Evolutionary conservation across 495 filamentous ascomycete genomes (phyloP).

Genomic region (Talaromyces proteolyticus): DNA sequence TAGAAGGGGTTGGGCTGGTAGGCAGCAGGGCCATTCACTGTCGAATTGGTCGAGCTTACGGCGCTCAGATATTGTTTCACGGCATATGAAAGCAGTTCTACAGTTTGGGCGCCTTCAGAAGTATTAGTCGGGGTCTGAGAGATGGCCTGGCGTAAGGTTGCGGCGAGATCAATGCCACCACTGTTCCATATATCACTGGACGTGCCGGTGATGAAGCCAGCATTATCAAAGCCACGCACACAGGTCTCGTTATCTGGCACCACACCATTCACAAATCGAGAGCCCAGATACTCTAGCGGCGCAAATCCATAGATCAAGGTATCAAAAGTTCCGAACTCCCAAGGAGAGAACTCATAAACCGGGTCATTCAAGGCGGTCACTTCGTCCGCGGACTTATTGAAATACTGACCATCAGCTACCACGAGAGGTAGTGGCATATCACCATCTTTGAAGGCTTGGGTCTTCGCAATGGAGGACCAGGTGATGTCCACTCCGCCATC

Average conservation of each 20-base stretch:
- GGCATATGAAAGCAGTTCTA: no score
- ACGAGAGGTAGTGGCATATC: conserved; percentile 70
- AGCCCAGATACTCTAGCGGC: conserved; percentile 36
- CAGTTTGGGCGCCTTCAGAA: conserved; percentile 6
- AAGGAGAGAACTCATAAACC: conserved; percentile 40
- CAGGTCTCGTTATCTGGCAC: conserved; percentile 23
- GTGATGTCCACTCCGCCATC: conserved; percentile 71
- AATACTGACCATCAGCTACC: conserved; percentile 61
- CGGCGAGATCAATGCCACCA: not conserved
- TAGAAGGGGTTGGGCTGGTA: conserved; percentile 78
- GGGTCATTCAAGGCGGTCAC: conserved; percentile 59
- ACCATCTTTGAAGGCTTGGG: conserved; percentile 53
- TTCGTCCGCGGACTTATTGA: conserved; percentile 39
- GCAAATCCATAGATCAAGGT: conserved; percentile 32
- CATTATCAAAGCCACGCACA: conserved; percentile 40
- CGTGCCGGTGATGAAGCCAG: conserved; percentile 44
- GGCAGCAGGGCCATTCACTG: conserved; percentile 64
- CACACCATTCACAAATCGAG: conserved; percentile 24
- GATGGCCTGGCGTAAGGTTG: not conserved
- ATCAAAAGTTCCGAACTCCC: conserved; percentile 43
- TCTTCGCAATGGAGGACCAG: conserved; percentile 74
- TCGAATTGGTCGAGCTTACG: conserved; percentile 43
- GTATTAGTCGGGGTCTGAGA: not conserved
- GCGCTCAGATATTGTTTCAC: conserved; percentile 36
- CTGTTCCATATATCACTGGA: conserved; percentile 16